These are phyloP conservation scores for Xylaria castorea DNA, from an alignment of 495 filamentous ascomycete species.

Conservation along the genomic window DNA sequence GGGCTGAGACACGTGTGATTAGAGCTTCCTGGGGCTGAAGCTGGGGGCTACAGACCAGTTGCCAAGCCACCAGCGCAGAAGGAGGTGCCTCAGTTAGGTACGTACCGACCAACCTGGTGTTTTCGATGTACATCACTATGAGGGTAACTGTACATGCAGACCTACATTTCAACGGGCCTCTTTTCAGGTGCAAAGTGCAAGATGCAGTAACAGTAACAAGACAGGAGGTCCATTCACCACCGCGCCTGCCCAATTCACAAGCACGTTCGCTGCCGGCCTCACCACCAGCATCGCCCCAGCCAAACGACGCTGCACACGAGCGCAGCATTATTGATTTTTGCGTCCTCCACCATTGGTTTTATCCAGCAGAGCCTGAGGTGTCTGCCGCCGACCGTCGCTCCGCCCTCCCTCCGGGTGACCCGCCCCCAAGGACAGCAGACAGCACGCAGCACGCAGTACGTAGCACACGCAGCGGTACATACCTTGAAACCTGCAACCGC, in stretches of 20 bases:
- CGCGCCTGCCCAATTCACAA: conserved; percentile 14
- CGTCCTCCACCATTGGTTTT: neutral
- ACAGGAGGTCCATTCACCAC: conserved; percentile 3
- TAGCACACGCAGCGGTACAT: no score
- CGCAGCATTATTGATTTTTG: neutral
- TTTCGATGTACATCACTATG: neutral
- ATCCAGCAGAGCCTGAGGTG: conserved; percentile 12
- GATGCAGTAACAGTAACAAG: neutral
- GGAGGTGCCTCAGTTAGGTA: neutral
- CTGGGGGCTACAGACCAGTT: neutral
- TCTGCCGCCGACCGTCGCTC: conserved; percentile 2
- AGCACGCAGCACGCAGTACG: neutral
- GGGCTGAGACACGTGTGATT: conserved; percentile 2
- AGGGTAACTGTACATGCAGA: neutral
- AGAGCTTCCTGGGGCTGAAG: conserved; percentile 2
- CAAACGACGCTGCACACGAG: neutral
- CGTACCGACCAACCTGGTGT: neutral
- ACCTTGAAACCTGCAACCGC: conserved; percentile 21
- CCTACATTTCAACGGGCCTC: neutral
- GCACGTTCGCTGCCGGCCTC: neutral
- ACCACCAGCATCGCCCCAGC: neutral
- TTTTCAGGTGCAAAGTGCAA: conserved; percentile 24
- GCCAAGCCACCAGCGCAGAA: conserved; percentile 2
- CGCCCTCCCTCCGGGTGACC: conserved; percentile 24
- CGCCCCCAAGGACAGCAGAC: conserved; percentile 17